These are phyloP conservation scores for Xerocomellus dryophilus DNA, from an alignment of 768 basidiomycete species.

Conservation along the genomic window DNA sequence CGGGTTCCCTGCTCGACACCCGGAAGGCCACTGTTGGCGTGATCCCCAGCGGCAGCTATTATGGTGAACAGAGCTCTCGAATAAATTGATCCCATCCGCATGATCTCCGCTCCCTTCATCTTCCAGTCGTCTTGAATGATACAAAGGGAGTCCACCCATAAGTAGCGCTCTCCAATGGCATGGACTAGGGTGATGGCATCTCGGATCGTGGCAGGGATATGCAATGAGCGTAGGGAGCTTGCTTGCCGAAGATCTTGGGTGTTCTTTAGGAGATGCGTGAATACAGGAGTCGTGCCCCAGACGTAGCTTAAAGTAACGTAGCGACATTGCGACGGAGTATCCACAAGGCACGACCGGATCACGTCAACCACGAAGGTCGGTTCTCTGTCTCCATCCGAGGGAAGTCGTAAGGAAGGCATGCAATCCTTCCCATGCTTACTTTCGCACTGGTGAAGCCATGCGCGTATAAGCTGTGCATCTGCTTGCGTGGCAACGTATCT, in stretches of 20 bases:
- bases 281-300: conserved; percentile 14
- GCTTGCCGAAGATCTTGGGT: conserved; percentile 3
- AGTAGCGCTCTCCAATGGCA: conserved; percentile 21
- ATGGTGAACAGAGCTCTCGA: conserved; percentile 17
- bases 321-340: conserved; percentile 19
- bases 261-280: conserved; percentile 9
- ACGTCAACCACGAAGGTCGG: conserved; percentile 18
- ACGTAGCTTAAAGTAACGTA: conserved; percentile 27
- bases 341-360: conserved; percentile 15
- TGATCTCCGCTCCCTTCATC: conserved; percentile 19
- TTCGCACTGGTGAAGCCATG: conserved; percentile 17
- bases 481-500: conserved; percentile 4
- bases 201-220: conserved; percentile 21
- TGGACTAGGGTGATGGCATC: conserved; percentile 23
- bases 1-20: conserved; percentile 5
- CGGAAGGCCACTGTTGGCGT: conserved; percentile 10
- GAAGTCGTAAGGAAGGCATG: neutral
- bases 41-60: conserved; percentile 14
- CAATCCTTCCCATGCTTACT: conserved; percentile 9
- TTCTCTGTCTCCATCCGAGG: neutral
- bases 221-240: neutral
- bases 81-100: conserved; percentile 23
- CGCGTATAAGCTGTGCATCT: conserved; percentile 7
- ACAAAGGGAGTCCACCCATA: conserved; percentile 28
- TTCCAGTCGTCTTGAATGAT: conserved; percentile 19